Base-by-base conservation (phyloP, 441 rosid genomes). In the Aleurites moluccanus region DNA sequence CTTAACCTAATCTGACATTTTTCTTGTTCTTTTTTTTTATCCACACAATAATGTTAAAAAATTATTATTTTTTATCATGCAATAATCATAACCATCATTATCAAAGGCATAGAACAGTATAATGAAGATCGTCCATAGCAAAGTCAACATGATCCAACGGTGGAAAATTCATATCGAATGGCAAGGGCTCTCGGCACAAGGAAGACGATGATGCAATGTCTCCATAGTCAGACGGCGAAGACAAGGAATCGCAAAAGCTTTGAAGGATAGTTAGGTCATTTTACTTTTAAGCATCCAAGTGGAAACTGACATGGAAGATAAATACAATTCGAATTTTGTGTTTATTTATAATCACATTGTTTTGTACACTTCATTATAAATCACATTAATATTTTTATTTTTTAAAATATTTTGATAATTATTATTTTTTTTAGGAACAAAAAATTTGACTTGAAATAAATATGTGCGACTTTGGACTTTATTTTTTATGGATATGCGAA, bases 161-260 rank as follows among this genome's bases (percentile, higher is more conserved):
- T 47, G 98, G 97, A 55, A 88, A 81, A 80, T 95, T 95, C 56
- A 95, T 98, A 91, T 95, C 99, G 60, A 95, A 90, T n/a, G 90
- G 85, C 56, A 87, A 70, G 38, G 81, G 73, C 61, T 67, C 50
- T 25, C 47, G 69, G 77, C 80, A 69, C 50, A 81, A 70, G n/a
- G 84, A 75, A 6, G 89, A 75, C 23, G 80, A 23, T 16, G 79
- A 55, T n/a, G 72, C 84, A 28, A 69, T 78, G 38, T 88, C 90
- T 3, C 84, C 88, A 10, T 90, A 90, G 40, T 93, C 97, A 49
- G 90, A 79, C 49, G 90, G 97, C 38, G 98, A 93, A 0, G 99
- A 93, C 2, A 98, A 95, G 0, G 98, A 95, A 80, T 95, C 99
- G 57, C 99, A n/a, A n/a, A n/a, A n/a, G n/a, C n/a, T n/a, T n/a